Evolutionary conservation across 352 stramenopile species (phyloP), one percentile per base, ranked within the genome.

Genomic region (Globisporangium paddicum): DNA sequence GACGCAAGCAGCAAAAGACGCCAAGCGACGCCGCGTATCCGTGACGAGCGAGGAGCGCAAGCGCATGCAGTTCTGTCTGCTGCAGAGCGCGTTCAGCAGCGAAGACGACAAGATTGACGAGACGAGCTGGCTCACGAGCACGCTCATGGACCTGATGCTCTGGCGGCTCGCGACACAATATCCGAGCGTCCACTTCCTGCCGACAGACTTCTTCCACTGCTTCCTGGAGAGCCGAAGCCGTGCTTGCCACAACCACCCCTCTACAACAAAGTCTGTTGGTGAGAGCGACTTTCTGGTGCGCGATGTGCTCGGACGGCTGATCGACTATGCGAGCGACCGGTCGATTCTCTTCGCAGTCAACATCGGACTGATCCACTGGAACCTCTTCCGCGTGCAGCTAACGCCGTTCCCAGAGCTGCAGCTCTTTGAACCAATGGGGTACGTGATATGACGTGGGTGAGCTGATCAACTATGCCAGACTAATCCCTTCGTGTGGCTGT

Each of bases 371-470:
- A 87, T 95, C 53, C 88, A 96, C 72, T 96, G 88, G 88, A 96
- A 95, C 47, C 67, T 96, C 26, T 79, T 96, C 37, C 86, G 88
- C 18, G 79, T 95, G 47, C 75, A 93, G 69, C 64, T 91, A n/a
- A 18, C 64, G 3, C 82, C 84, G 1, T 63, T 73, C 2, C 73
- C 86, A 1, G 72, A 82, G 58, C 67, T 96, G 13, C 83, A 96
- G 69, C 71, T 96, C 9, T 96, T 96, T 62, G 88, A 96, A 54
- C 88, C 88, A 7, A 93, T 96, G 79, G 88, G 88, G 66, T 82
- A 57, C 47, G 55, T 41, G 66, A 35, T 40, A 41, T 25, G 16
- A 3, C 18, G 18, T 37, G 37, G 35, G 23, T 38, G 8, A 19
- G 37, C 28, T 42, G 1, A 21, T 44, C 2, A 44, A 6, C 14